These are phyloP conservation scores for Phalaenopsis aphrodite DNA, from an alignment of 106 monocot species.

Conservation along the genomic window DNA sequence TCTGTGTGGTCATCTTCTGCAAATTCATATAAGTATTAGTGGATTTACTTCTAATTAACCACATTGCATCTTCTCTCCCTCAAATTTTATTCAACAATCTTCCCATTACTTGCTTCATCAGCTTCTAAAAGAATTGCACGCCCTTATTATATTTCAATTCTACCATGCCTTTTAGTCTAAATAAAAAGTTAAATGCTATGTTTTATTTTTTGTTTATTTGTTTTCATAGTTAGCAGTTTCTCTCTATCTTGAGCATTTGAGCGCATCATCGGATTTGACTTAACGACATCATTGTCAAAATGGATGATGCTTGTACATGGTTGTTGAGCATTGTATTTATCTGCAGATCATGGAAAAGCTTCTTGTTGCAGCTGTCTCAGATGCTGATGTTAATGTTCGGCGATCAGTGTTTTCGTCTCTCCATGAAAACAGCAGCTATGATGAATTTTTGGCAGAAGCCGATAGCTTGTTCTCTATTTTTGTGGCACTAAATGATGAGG, in stretches of 20 bases:
- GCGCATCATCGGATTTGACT: not conserved
- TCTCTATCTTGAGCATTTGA: not conserved
- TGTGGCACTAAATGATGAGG: slow-evolving; percentile 94
- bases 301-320: not conserved
- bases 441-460: slow-evolving; percentile 89
- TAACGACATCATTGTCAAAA: not conserved
- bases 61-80: not conserved
- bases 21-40: not conserved
- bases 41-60: not conserved
- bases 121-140: not conserved
- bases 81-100: not conserved
- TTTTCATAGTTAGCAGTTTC: not conserved
- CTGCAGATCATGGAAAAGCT: slow-evolving; percentile 93
- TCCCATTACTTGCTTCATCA: not conserved
- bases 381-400: slow-evolving; percentile 86
- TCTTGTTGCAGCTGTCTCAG: slow-evolving; percentile 85
- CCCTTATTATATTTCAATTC: not conserved
- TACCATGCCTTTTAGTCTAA: not conserved
- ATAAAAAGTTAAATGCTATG: not conserved
- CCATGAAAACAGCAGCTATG: slow-evolving; percentile 55
- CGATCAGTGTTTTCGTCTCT: slow-evolving; percentile 71
- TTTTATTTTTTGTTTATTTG: not conserved
- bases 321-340: slow-evolving; percentile 1
- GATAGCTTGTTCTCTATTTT: slow-evolving; percentile 90
- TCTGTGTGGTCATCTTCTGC: not conserved